Evolutionary conservation across 73 alveolate genomes (phyloP), one percentile per base, ranked within the genome.

Genomic region (Blepharisma japonicum): DNA sequence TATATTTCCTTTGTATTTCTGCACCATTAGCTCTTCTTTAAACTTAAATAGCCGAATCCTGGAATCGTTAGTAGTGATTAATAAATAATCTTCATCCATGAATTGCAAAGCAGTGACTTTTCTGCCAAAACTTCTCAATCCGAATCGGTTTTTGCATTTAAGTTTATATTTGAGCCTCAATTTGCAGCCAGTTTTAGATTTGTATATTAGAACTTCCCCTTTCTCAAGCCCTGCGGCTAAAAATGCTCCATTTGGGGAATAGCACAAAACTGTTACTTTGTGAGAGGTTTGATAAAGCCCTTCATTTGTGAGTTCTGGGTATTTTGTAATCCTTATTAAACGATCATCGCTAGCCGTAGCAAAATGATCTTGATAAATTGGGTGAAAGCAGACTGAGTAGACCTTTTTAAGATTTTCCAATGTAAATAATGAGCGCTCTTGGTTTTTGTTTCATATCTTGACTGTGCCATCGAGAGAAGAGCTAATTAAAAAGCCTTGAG

Each of bases 11-110:
- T 86, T 93, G 85, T 83, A 85, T 77, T 93, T 93, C 71, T 83
- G 87, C 32, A 88, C 61, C 48, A 71, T 56, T 78, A 82, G 79
- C 45, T 90, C 91, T 32, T 86, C 87, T 71, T 83, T 55, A 77
- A 90, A 83, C 51, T 83, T 84, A 54, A 91, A 61, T 74, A 84
- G 84, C 78, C 98, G 77, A 45, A 94, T 86, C 45, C 94, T 61
- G 25, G 96, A 89, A 82, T 94, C 98, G 55, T 91, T 80, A 14
- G 95, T 91, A 3, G 98, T 84, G 42, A 94, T 71, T 68, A 94
- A 50, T 3, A 96, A 95, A 39, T 88, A 77, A 23, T 71, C 47
- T 56, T 78, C 87, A 71, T 85, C 90, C 6, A 89, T 77, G 81
- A 94, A 94, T 42, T 55, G 87, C 6, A 94, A 91, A 27, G 85